These are phyloP conservation scores for Leucocoprinus leucothites DNA, from an alignment of 768 basidiomycete genomes.

Conservation along the genomic window DNA sequence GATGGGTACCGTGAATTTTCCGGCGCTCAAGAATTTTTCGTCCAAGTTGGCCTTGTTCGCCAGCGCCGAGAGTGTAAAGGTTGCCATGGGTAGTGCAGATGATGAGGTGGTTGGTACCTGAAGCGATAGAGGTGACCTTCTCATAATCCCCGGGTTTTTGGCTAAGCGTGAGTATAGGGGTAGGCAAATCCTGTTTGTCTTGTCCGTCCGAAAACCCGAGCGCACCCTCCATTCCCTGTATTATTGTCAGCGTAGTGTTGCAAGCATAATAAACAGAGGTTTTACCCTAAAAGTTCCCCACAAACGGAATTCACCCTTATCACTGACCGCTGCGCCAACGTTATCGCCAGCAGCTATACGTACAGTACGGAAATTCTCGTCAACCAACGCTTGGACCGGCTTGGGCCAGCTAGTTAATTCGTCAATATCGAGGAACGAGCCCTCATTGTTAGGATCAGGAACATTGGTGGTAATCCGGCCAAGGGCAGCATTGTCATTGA, in stretches of 20 bases:
- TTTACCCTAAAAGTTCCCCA: conserved; percentile 91
- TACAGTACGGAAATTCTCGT: conserved; percentile 83
- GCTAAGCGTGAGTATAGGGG: conserved; percentile 53
- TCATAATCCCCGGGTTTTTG: conserved; percentile 64
- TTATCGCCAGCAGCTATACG: conserved; percentile 83
- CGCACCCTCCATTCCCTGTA: conserved; percentile 70
- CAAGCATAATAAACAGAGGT: conserved; percentile 8
- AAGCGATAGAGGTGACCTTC: conserved; percentile 71
- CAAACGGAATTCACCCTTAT: conserved; percentile 75
- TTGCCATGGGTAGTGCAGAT: conserved; percentile 86
- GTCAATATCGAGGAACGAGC: conserved; percentile 51
- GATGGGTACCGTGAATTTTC: conserved; percentile 85
- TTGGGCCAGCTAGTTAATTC: conserved; percentile 57
- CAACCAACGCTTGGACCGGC: conserved; percentile 64
- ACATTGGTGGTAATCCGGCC: conserved; percentile 69
- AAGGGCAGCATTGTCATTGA: conserved; percentile 87
- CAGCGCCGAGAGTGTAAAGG: conserved; percentile 88
- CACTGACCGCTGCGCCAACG: conserved; percentile 80
- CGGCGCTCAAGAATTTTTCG: conserved; percentile 86
- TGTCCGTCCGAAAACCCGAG: conserved; percentile 77
- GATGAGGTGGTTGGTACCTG: conserved; percentile 87
- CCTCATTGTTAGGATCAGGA: conserved; percentile 60
- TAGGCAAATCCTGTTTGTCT: conserved; percentile 66
- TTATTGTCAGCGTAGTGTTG: not conserved
- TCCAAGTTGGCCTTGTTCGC: conserved; percentile 89